Evolutionary conservation across 805 yeast genomes (phyloP).

Genomic region (Soucietia sequanensis): DNA sequence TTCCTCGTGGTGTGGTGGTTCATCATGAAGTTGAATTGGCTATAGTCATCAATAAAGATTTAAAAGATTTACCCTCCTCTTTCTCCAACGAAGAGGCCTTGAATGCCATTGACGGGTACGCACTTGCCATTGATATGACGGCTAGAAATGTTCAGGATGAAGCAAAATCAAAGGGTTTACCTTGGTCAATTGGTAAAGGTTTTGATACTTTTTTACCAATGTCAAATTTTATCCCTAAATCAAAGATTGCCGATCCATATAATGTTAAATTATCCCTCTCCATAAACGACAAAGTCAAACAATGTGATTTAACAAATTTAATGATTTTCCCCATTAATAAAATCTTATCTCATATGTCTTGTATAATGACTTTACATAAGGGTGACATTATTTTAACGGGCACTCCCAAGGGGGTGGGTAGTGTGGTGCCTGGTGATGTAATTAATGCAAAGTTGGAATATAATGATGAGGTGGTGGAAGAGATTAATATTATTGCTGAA

Average conservation of each 20-base stretch:
- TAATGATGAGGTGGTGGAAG: constrained; percentile 56
- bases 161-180: constrained; percentile 90
- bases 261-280: constrained; percentile 60
- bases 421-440: constrained; percentile 72
- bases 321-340: constrained; percentile 89
- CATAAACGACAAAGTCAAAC: constrained; percentile 70
- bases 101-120: constrained; percentile 81
- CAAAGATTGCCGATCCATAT: constrained; percentile 68
- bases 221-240: constrained; percentile 69
- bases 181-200: constrained; percentile 97
- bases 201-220: constrained; percentile 94
- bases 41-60: constrained; percentile 60
- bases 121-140: constrained; percentile 89
- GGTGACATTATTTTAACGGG: constrained; percentile 95
- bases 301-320: constrained; percentile 70
- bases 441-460: constrained; percentile 62
- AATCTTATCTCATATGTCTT: constrained; percentile 75
- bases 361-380: constrained; percentile 86
- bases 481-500: constrained; percentile 48
- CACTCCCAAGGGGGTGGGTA: constrained; percentile 97
- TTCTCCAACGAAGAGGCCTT: constrained; percentile 68
- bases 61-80: constrained; percentile 58
- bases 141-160: constrained; percentile 95
- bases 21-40: constrained; percentile 97
- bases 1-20: constrained; percentile 76